Evolutionary conservation across 805 yeast genomes (phyloP).

Genomic region (Yamadazyma philogaea): DNA sequence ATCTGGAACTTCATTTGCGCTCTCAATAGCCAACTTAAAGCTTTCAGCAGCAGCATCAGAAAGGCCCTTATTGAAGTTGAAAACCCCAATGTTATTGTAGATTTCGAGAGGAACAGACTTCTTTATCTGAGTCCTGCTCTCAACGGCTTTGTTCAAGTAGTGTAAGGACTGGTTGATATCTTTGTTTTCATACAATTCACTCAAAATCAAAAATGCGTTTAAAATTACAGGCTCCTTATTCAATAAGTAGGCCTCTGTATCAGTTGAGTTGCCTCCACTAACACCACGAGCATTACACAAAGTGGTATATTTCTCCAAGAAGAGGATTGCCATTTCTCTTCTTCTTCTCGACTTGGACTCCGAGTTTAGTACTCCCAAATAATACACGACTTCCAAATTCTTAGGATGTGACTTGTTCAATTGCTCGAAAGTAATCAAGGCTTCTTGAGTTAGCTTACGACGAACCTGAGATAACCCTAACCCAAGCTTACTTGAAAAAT

Average conservation of each 20-base stretch:
- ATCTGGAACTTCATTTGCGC: conserved; percentile 23
- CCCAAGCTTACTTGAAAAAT: conserved; percentile 72
- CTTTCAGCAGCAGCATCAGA: conserved; percentile 53
- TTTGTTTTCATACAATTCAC: conserved; percentile 65
- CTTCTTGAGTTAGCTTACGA: conserved; percentile 75
- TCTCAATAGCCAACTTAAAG: conserved; percentile 50
- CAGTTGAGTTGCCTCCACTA: conserved; percentile 20
- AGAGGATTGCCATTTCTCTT: conserved; percentile 54
- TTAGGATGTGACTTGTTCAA: conserved; percentile 63
- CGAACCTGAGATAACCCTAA: conserved; percentile 80
- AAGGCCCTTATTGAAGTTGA: conserved; percentile 65
- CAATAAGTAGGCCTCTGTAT: conserved; percentile 15
- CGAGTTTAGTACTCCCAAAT: conserved; percentile 74
- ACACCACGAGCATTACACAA: conserved; percentile 50
- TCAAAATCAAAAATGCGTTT: conserved; percentile 65
- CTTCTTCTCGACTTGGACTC: conserved; percentile 40
- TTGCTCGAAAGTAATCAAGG: conserved; percentile 79
- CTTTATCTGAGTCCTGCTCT: conserved; percentile 39
- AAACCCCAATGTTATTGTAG: conserved; percentile 81
- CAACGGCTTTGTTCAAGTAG: conserved; percentile 59
- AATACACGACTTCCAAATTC: conserved; percentile 68
- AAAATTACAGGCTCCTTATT: conserved; percentile 55
- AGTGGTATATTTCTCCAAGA: conserved; percentile 68
- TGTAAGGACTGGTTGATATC: conserved; percentile 67
- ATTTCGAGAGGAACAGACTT: conserved; percentile 57